Evolutionary conservation across 2,329 filamentous ascomycete genomes (phyloP).

Genomic region (Ceratocystis variospora): DNA sequence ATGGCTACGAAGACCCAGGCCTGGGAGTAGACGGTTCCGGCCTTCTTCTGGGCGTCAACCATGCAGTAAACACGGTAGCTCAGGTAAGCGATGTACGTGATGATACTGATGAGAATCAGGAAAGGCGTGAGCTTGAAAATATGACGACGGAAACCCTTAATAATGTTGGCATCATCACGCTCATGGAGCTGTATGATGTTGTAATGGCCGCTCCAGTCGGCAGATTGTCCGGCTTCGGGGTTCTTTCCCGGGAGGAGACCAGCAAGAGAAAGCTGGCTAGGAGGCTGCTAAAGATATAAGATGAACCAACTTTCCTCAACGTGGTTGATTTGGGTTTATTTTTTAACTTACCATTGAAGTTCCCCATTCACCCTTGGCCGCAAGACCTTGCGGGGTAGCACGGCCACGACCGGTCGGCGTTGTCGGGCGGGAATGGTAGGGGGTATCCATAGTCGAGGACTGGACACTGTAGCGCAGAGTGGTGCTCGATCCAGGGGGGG

Average conservation of each 20-base stretch:
- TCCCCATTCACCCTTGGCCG: slow-evolving; percentile 21
- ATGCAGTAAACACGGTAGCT: slow-evolving; percentile 39
- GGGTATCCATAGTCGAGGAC: slow-evolving; percentile 20
- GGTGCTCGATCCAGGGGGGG: slow-evolving; percentile 11
- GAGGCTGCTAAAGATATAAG: slow-evolving; percentile 25
- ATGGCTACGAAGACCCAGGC: slow-evolving; percentile 46
- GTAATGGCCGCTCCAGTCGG: slow-evolving; percentile 14
- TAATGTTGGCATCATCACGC: slow-evolving; percentile 32
- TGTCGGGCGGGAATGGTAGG: slow-evolving; percentile 22
- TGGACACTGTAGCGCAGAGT: slow-evolving; percentile 19
- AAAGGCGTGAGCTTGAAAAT: slow-evolving; percentile 29
- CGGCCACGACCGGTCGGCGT: slow-evolving; percentile 25
- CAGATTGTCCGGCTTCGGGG: slow-evolving; percentile 20
- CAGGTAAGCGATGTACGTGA: slow-evolving; percentile 37
- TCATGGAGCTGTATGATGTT: slow-evolving; percentile 30
- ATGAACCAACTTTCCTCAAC: slow-evolving; percentile 3
- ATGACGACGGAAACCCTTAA: slow-evolving; percentile 32
- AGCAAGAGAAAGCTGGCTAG: slow-evolving; percentile 32
- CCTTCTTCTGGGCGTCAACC: slow-evolving; percentile 34
- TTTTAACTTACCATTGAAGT: slow-evolving; percentile 23
- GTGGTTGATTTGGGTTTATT: too few relatives aligned
- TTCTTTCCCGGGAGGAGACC: slow-evolving; percentile 28
- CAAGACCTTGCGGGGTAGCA: slow-evolving; percentile 22
- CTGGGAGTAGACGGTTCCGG: slow-evolving; percentile 31
- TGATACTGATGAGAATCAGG: slow-evolving; percentile 30